A percentile compares a stretch with the other conserved stretches of the same genome.
Evolutionary conservation across 139 green algal species (phyloP).

Genomic region (Astrephomene gubernaculifera): DNA sequence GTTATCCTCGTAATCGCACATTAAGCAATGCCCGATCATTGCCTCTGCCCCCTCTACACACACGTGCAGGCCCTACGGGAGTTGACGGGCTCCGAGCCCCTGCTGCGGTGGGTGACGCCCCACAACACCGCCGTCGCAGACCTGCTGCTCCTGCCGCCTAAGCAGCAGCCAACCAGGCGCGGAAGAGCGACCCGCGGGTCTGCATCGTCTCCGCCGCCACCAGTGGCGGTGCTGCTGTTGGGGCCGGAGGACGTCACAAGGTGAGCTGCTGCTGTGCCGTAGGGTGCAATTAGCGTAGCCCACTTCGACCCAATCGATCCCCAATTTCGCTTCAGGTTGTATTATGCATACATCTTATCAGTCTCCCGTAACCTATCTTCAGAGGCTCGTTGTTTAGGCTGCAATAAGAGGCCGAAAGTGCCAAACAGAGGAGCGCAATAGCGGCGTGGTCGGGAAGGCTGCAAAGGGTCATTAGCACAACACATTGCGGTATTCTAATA

Average conservation of each 20-base stretch:
- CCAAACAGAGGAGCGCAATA: too few relatives aligned
- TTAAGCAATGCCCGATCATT: too few relatives aligned
- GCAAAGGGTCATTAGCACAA: neutral
- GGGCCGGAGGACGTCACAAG: neutral
- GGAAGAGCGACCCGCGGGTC: too few relatives aligned
- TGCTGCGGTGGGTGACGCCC: neutral
- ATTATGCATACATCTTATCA: neutral
- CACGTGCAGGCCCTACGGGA: slow-evolving; percentile 14
- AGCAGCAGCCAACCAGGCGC: too few relatives aligned
- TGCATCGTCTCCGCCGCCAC: neutral
- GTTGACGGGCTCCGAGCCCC: slow-evolving; percentile 3
- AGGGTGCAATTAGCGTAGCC: neutral
- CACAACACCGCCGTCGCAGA: neutral
- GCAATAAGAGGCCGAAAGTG: too few relatives aligned
- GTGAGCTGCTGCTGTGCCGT: neutral
- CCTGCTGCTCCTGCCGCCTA: slow-evolving; percentile 13
- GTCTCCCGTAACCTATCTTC: neutral
- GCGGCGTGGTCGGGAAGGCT: too few relatives aligned
- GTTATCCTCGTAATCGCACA: too few relatives aligned
- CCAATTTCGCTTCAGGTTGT: neutral
- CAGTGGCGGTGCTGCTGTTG: slow-evolving; percentile 30
- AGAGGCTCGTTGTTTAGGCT: neutral
- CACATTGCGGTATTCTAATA: neutral
- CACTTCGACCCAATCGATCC: neutral
- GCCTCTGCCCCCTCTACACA: too few relatives aligned